Evolutionary conservation across 2,329 filamentous ascomycete genomes (phyloP).

Genomic region (Madurella mycetomatis): DNA sequence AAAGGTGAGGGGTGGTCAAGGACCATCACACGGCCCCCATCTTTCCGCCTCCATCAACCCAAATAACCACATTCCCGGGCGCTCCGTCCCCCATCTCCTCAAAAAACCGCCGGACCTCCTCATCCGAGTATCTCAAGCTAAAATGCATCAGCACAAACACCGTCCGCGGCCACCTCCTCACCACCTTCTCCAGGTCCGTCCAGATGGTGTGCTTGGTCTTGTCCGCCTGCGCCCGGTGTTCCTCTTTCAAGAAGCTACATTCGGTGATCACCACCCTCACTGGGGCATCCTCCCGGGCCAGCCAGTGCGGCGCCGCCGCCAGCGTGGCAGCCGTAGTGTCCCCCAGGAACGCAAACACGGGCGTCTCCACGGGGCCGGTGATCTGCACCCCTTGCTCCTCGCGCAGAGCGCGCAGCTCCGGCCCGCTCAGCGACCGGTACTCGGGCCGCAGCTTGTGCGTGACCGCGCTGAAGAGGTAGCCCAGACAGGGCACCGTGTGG

Average conservation of each 20-base stretch:
- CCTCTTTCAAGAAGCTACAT: slow-evolving; percentile 44
- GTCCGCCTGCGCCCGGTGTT: slow-evolving; percentile 40
- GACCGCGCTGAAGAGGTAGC: slow-evolving; percentile 42
- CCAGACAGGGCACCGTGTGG: slow-evolving; percentile 45
- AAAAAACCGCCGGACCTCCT: slow-evolving; percentile 40
- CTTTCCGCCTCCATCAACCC: slow-evolving; percentile 36
- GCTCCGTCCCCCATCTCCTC: slow-evolving; percentile 32
- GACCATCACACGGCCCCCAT: background rate
- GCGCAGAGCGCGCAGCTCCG: slow-evolving; percentile 37
- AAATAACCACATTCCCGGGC: slow-evolving; percentile 43
- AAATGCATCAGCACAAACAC: slow-evolving; percentile 47
- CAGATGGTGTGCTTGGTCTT: slow-evolving; percentile 47
- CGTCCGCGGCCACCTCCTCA: slow-evolving; percentile 39
- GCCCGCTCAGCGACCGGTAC: slow-evolving; percentile 33
- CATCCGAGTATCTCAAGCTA: slow-evolving; percentile 42
- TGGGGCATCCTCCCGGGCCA: slow-evolving; percentile 27
- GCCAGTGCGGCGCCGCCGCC: slow-evolving; percentile 37
- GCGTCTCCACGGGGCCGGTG: slow-evolving; percentile 36
- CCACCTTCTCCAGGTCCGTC: slow-evolving; percentile 41
- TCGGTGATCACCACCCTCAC: slow-evolving; percentile 46
- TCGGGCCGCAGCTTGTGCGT: slow-evolving; percentile 38
- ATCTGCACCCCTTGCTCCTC: slow-evolving; percentile 34
- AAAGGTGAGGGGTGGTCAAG: too few species aligned
- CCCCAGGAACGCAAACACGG: slow-evolving; percentile 46
- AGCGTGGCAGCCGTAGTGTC: slow-evolving; percentile 42